Base-by-base conservation (phyloP, 2,329 filamentous ascomycete genomes). In the Ceratocystis papillata region DNA sequence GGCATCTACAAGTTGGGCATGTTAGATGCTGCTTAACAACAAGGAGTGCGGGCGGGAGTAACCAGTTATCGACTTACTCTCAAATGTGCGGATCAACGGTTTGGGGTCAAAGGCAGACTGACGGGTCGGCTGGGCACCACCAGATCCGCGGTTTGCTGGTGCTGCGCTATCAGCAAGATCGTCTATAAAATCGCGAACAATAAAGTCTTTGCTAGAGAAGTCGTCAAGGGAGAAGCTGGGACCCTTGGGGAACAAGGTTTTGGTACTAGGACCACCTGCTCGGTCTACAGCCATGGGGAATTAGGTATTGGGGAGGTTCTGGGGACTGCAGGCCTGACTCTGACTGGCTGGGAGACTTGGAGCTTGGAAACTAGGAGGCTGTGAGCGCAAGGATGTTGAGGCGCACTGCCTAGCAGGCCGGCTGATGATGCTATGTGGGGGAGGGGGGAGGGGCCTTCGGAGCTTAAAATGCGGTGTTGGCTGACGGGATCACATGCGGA, bases 151-250 rank as follows among this genome's bases (percentile, higher is more conserved):
- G 72, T 87, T 89, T 25, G 82, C 80, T n/a, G 89, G 87, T 45
- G 90, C 83, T 25, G 90, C 89, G 71, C 81, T 88, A 69, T 97
- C 92, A 63, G 93, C 94, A 67, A 99, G 85, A 63, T 87, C 85
- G 75, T 99, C 95, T 71, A 99, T 87, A 74, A 99, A 99, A 78
- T 99, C 94, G 73, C 96, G 91, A 70, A 97, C 93, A 69, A 97
- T 96, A 73, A 97, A 99, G 77, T 97, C 94, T 72, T 89, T 89
- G 74, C 81, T 89, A 67, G 89, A 89, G 76, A 92, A 90, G 77
- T 92, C 91, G 57, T 96, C 90, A 68, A 97, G 81, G 8, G 86
- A 90, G 78, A 96, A 96, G 75, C 82, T 87, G 68, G 90, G 89
- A 48, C 87, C 89, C 75, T 85, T 85, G 67, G 88, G 87, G 74